phyloP scores from a whole-genome alignment of 108 stramenopile genomes.

The Phaeodactylum tricornutum region DNA sequence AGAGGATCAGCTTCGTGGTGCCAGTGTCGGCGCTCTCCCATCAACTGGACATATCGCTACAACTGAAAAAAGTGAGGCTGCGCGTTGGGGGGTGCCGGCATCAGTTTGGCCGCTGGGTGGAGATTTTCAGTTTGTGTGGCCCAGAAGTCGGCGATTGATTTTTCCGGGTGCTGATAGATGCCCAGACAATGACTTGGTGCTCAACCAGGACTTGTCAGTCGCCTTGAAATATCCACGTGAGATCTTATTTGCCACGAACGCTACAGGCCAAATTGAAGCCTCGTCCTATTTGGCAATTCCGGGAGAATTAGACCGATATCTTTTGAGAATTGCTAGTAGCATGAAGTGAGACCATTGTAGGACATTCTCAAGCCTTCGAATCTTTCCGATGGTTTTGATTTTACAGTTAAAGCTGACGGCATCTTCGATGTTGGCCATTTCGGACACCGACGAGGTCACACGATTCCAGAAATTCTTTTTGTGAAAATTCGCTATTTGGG shows the following conservation, averaged over 20 bases:
- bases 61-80: neutral
- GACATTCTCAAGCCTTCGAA: no score
- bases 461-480: no score
- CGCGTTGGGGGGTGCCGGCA: neutral
- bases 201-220: neutral
- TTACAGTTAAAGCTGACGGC: no score
- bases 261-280: no score
- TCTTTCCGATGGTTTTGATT: no score
- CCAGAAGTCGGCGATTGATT: neutral
- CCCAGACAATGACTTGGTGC: neutral
- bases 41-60: constrained; percentile 1
- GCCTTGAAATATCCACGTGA: neutral
- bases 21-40: neutral
- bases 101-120: neutral
- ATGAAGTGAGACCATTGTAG: no score
- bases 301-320: no score
- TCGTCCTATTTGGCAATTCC: no score
- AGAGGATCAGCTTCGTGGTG: neutral
- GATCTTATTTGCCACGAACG: neutral
- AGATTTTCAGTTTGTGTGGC: neutral
- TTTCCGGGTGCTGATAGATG: constrained; percentile 1
- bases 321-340: no score
- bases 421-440: no score
- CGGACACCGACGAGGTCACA: no score
- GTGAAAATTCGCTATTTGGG: no score